Evolutionary conservation across 495 filamentous ascomycete genomes (phyloP).

Genomic region (Trypethelium eluteriae): DNA sequence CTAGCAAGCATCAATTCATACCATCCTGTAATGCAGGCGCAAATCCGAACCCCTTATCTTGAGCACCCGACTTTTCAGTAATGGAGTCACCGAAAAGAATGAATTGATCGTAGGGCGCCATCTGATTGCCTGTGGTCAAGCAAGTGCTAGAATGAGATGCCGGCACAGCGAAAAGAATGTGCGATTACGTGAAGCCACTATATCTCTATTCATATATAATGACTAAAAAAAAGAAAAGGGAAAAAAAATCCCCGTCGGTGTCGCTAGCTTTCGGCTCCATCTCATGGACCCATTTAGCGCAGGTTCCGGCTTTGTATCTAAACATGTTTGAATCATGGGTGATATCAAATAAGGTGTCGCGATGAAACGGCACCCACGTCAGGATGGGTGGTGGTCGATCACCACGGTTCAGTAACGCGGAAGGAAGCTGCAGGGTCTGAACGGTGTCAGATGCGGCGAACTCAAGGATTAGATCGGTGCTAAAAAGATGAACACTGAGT

Average conservation of each 20-base stretch:
- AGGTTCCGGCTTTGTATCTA: no score
- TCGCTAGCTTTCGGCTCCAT: no score
- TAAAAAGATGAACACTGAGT: background rate
- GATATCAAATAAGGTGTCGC: no score
- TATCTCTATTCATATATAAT: no score
- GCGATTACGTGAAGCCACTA: no score
- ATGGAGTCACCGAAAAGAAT: conserved; percentile 79
- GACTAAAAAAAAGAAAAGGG: no score
- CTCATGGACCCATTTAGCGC: no score
- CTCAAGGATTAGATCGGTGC: background rate
- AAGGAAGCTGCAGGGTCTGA: background rate
- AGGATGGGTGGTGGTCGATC: background rate
- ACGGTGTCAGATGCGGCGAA: background rate
- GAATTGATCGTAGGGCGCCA: conserved; percentile 49
- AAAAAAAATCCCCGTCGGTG: no score
- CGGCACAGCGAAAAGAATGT: no score
- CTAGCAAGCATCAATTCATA: conserved; percentile 26
- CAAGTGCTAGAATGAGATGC: no score
- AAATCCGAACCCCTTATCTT: conserved; percentile 60
- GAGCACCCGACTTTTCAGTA: conserved; percentile 53
- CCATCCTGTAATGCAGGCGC: conserved; percentile 63
- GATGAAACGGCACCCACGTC: background rate
- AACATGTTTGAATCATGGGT: no score
- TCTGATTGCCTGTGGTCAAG: background rate
- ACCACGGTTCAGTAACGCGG: background rate